Conservation (phyloP, 192 early-diverging fungal species). For the Glomus cerebriforme region DNA sequence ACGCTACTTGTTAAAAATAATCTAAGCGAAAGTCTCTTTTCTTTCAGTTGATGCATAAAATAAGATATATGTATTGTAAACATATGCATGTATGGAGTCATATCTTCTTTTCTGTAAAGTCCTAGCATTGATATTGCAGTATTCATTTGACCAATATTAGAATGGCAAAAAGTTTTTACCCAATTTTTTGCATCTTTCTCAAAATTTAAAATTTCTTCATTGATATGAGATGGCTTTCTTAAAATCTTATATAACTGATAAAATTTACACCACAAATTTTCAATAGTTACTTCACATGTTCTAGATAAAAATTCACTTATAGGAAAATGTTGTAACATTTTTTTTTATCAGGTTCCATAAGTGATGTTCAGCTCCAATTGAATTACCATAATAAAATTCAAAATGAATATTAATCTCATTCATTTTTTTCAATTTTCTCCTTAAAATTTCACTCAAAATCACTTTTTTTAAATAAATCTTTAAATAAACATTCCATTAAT, state of each 20-base stretch:
- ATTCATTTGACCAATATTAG: not conserved
- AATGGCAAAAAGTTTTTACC: not conserved
- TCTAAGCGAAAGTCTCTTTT: not conserved
- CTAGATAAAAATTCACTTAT: constrained; percentile 3
- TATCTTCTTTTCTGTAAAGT: not conserved
- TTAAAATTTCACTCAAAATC: not conserved
- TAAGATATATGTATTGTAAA: too few relatives aligned
- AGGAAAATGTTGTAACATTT: not conserved
- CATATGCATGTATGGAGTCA: not conserved
- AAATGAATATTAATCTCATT: not conserved
- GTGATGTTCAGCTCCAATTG: not conserved
- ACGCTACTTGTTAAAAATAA: constrained; percentile 1
- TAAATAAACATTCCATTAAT: constrained; percentile 1
- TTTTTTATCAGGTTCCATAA: constrained; percentile 1
- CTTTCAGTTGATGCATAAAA: not conserved
- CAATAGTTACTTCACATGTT: not conserved
- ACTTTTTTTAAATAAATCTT: too few relatives aligned
- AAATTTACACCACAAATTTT: constrained; percentile 6
- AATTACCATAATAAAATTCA: too few relatives aligned
- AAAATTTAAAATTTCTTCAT: too few relatives aligned
- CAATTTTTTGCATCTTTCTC: too few relatives aligned
- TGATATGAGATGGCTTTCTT: too few relatives aligned
- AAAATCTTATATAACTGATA: not conserved
- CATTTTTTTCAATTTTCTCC: constrained; percentile 1
- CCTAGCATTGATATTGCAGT: not conserved